Percentiles rank a stretch among this genome's conserved stretches.
Evolutionary conservation across 441 rosid genomes (phyloP).

Genomic region (Erodium moschatum): DNA sequence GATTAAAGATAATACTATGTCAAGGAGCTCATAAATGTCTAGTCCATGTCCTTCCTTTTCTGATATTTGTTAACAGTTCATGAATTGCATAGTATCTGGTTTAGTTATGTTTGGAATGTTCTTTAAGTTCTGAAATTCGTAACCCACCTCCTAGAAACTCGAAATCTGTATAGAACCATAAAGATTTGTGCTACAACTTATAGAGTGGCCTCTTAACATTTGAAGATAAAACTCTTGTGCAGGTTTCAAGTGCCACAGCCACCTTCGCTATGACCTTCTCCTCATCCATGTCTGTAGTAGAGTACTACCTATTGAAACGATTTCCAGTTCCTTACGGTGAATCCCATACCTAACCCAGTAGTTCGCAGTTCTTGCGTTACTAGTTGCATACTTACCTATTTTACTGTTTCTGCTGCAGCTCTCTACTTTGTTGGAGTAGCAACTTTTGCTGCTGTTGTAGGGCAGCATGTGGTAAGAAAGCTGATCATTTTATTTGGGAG

Average conservation of each 20-base stretch:
- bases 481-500: slow-evolving; percentile 43
- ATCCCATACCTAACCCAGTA: slow-evolving; percentile 1
- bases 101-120: neutral
- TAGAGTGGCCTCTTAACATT: neutral
- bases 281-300: slow-evolving; percentile 65
- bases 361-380: neutral
- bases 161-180: neutral
- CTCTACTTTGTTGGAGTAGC: slow-evolving; percentile 46
- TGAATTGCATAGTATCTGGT: neutral
- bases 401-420: slow-evolving; percentile 31
- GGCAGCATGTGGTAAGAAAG: slow-evolving; percentile 53
- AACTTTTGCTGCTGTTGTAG: slow-evolving; percentile 43
- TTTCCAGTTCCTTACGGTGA: slow-evolving; percentile 63
- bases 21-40: neutral
- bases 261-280: slow-evolving; percentile 72
- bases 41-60: neutral
- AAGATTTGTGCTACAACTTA: neutral
- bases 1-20: neutral
- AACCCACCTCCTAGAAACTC: neutral
- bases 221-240: slow-evolving; percentile 4
- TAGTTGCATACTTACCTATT: neutral
- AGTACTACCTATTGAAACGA: slow-evolving; percentile 64
- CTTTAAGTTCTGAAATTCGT: neutral
- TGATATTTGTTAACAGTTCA: neutral
- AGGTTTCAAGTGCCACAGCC: slow-evolving; percentile 77